These are phyloP conservation scores for Penicillium sp. DNA, from an alignment of 2,329 filamentous ascomycete genomes.

Conservation along the genomic window DNA sequence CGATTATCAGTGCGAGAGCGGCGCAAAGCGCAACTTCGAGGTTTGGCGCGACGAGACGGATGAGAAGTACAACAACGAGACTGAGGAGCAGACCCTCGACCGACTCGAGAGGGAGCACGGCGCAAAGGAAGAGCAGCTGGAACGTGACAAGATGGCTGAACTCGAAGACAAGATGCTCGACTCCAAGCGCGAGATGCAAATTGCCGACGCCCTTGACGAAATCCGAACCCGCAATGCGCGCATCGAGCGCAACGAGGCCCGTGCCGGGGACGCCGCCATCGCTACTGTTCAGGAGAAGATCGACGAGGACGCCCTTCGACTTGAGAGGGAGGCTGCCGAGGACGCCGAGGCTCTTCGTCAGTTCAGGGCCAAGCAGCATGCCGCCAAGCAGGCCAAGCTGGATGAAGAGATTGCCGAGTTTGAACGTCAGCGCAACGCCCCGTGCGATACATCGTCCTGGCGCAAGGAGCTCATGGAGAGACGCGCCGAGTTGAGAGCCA, in stretches of 20 bases:
- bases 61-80: constrained; percentile 60
- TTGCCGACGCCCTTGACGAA: constrained; percentile 92
- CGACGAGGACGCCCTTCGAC: background rate
- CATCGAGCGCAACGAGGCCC: constrained; percentile 71
- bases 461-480: too few relatives aligned
- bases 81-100: constrained; percentile 82
- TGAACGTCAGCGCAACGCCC: too few relatives aligned
- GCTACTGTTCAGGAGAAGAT: constrained; percentile 51
- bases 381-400: background rate
- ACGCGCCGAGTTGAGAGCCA: too few relatives aligned
- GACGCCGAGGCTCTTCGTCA: background rate
- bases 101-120: constrained; percentile 73
- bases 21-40: constrained; percentile 90
- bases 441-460: too few relatives aligned
- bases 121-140: constrained; percentile 61
- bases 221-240: constrained; percentile 88
- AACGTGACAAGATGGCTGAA: constrained; percentile 91
- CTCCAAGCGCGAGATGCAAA: constrained; percentile 91
- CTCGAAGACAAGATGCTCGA: constrained; percentile 91
- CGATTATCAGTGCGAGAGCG: constrained; percentile 78
- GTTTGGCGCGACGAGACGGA: constrained; percentile 72
- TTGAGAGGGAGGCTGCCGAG: constrained; percentile 62
- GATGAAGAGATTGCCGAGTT: background rate
- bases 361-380: background rate
- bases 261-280: constrained; percentile 55